phyloP scores from a whole-genome alignment of 2,329 filamentous ascomycete species.

The Aulographum hederae region DNA sequence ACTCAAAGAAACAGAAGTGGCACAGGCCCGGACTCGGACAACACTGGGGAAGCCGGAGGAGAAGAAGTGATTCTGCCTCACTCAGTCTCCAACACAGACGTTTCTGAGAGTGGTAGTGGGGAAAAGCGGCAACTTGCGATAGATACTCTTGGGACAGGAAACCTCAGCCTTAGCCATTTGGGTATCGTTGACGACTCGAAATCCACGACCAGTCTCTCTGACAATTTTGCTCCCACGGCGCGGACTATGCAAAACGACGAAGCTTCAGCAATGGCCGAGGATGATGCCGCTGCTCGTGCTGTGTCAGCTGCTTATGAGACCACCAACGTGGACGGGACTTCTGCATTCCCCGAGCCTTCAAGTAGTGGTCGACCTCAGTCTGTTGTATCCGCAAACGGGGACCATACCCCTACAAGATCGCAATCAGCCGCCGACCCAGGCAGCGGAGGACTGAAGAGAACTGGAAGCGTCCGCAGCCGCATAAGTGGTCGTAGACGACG shows the following conservation, averaged over 20 bases:
- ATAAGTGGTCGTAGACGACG: slow-evolving; percentile 38
- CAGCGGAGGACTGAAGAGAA: slow-evolving; percentile 44
- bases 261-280: slow-evolving; percentile 36
- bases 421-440: slow-evolving; percentile 21
- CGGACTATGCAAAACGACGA: slow-evolving; percentile 24
- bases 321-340: slow-evolving; percentile 20
- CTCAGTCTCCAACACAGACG: slow-evolving; percentile 8
- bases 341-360: too few relatives aligned
- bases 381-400: too few relatives aligned
- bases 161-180: slow-evolving; percentile 75
- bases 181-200: slow-evolving; percentile 36
- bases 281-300: slow-evolving; percentile 38
- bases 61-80: slow-evolving; percentile 23
- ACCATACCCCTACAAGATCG: too few relatives aligned
- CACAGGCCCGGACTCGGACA: slow-evolving; percentile 10
- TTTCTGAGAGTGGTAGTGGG: slow-evolving; percentile 10
- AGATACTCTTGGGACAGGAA: slow-evolving; percentile 74
- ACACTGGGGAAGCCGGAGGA: slow-evolving; percentile 12
- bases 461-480: slow-evolving; percentile 32
- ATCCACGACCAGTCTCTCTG: background rate
- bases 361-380: too few relatives aligned
- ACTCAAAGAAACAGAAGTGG: slow-evolving; percentile 27
- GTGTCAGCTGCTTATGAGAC: slow-evolving; percentile 40
- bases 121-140: slow-evolving; percentile 49
- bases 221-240: background rate